These are phyloP conservation scores for Apiospora hydei DNA, from an alignment of 2,329 filamentous ascomycete species.

Conservation along the genomic window DNA sequence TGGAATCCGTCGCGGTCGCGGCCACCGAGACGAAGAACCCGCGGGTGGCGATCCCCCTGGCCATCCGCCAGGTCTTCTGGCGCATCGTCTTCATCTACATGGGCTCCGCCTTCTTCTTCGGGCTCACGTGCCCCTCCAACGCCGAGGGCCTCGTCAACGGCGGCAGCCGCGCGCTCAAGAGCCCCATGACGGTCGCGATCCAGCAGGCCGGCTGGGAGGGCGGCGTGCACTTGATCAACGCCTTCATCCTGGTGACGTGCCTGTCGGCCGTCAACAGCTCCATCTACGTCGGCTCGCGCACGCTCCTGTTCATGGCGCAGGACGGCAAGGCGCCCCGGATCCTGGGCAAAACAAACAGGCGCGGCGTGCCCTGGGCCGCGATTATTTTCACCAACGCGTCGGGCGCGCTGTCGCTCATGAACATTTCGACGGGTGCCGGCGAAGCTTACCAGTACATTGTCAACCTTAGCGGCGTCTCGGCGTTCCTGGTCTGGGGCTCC, in stretches of 20 bases:
- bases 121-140: conserved; percentile 75
- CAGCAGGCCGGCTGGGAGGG: conserved; percentile 76
- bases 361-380: conserved; percentile 66
- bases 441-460: conserved; percentile 74
- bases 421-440: conserved; percentile 70
- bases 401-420: conserved; percentile 78
- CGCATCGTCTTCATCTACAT: conserved; percentile 70
- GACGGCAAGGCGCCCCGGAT: conserved; percentile 74
- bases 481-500: conserved; percentile 75
- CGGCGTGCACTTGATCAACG: conserved; percentile 80
- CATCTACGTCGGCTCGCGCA: conserved; percentile 80
- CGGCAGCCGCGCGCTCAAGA: conserved; percentile 69
- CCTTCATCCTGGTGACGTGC: conserved; percentile 77
- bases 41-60: conserved; percentile 60
- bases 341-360: conserved; percentile 70
- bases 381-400: conserved; percentile 75
- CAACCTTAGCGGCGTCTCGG: conserved; percentile 73
- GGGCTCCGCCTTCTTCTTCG: conserved; percentile 77
- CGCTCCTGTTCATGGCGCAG: conserved; percentile 78
- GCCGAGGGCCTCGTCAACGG: conserved; percentile 68
- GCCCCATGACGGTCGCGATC: conserved; percentile 77
- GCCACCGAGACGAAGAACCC: conserved; percentile 68
- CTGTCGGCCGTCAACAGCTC: conserved; percentile 76
- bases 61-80: conserved; percentile 67
- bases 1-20: conserved; percentile 66